Evolutionary conservation across 345 rosid genomes (phyloP).

Genomic region (Murraya paniculata): DNA sequence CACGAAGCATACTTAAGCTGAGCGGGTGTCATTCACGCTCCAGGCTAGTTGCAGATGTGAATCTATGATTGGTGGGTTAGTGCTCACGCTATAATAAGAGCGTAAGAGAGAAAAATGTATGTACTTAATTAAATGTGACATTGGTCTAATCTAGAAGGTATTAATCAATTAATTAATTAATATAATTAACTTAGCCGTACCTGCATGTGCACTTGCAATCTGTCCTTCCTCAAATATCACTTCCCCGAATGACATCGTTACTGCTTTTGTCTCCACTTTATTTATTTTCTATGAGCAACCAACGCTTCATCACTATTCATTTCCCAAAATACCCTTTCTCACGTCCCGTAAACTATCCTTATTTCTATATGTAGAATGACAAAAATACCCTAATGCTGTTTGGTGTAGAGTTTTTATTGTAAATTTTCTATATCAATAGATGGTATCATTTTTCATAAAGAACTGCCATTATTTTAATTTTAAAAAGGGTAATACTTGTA

Average conservation of each 20-base stretch:
- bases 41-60: neutral
- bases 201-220: constrained; percentile 12
- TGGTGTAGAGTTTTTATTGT: neutral
- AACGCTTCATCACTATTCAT: neutral
- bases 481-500: too few species aligned
- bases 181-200: constrained; percentile 9
- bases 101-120: neutral
- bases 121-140: too few species aligned
- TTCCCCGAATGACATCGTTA: constrained; percentile 8
- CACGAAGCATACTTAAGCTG: neutral
- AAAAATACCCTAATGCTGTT: neutral
- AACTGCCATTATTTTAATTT: too few species aligned
- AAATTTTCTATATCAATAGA: too few species aligned
- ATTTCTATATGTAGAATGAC: neutral
- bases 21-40: neutral
- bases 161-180: too few species aligned
- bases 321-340: neutral
- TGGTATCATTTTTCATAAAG: too few species aligned
- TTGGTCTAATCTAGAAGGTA: too few species aligned
- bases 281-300: too few species aligned
- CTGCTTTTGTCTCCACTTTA: neutral
- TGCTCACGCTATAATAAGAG: neutral
- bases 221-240: constrained; percentile 21
- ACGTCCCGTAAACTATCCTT: neutral
- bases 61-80: neutral